These are phyloP conservation scores for Colletotrichum cereale DNA, from an alignment of 2,329 filamentous ascomycete genomes.

Conservation along the genomic window DNA sequence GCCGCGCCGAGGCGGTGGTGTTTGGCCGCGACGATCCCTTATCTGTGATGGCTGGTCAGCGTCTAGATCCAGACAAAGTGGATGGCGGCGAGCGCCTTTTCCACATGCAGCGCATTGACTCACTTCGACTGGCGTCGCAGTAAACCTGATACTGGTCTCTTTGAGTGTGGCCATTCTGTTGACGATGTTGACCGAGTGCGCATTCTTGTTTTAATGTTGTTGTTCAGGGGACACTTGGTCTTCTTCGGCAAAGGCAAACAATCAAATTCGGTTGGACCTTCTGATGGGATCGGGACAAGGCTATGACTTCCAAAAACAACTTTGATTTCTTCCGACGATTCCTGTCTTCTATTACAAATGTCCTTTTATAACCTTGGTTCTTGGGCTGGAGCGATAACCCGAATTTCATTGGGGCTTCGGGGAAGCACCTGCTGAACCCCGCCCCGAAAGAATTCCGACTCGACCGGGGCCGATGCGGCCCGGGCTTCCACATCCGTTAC, in stretches of 20 bases:
- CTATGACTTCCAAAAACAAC: neutral
- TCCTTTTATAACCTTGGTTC: neutral
- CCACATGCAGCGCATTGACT: neutral
- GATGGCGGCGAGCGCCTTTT: neutral
- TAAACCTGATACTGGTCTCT: constrained; percentile 7
- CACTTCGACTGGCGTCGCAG: constrained; percentile 23
- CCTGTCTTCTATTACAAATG: neutral
- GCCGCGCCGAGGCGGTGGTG: constrained; percentile 1
- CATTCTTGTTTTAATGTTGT: constrained; percentile 7
- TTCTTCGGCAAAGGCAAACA: neutral
- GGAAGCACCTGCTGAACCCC: neutral
- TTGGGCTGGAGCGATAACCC: neutral
- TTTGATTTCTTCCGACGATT: neutral
- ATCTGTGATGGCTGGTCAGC: constrained; percentile 17
- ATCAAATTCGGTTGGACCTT: neutral
- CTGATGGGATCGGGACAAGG: neutral
- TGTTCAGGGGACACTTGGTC: neutral
- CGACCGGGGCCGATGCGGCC: neutral
- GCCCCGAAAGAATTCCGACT: neutral
- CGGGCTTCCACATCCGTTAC: neutral
- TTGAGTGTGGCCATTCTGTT: constrained; percentile 23
- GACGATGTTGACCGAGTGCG: neutral
- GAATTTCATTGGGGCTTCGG: neutral
- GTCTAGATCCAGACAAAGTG: neutral
- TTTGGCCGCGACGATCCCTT: constrained; percentile 19